Percentiles rank a stretch among this genome's conserved stretches.
These are phyloP conservation scores for Cryptococcus sp. DNA, from an alignment of 1,284 basidiomycete genomes.

Conservation along the genomic window DNA sequence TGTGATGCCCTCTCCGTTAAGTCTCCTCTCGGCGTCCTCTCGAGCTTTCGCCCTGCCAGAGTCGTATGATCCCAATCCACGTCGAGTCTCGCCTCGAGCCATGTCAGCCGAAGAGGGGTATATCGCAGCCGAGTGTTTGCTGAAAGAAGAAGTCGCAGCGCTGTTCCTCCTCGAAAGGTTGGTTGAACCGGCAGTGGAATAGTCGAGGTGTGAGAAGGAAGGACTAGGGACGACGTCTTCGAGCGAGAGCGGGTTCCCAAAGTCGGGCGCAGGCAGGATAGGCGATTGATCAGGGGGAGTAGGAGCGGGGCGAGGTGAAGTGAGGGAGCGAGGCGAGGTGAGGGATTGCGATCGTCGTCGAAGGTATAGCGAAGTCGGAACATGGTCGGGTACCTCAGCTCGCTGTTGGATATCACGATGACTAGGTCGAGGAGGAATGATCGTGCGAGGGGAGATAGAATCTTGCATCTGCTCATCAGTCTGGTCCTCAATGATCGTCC, in stretches of 20 bases:
- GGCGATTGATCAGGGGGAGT: constrained; percentile 4
- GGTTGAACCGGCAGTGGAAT: constrained; percentile 18
- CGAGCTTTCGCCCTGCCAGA: constrained; percentile 12
- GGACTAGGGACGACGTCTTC: constrained; percentile 18
- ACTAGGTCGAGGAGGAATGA: too few species aligned
- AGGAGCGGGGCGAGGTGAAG: neutral
- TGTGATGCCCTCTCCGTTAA: neutral
- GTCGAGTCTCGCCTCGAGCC: constrained; percentile 14
- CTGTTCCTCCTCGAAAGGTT: constrained; percentile 5
- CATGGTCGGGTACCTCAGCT: neutral
- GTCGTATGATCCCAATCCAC: constrained; percentile 16
- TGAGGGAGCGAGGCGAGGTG: constrained; percentile 11
- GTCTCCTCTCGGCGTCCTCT: constrained; percentile 14
- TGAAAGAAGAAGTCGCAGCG: neutral
- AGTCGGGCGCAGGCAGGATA: constrained; percentile 14
- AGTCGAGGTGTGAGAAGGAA: constrained; percentile 23
- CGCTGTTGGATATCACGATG: too few species aligned
- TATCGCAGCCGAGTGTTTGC: constrained; percentile 5
- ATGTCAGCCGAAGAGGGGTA: constrained; percentile 15
- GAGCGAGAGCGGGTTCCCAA: constrained; percentile 19
- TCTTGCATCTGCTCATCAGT: too few species aligned
- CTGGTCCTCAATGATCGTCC: too few species aligned
- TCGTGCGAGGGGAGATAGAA: too few species aligned
- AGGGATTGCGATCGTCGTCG: constrained; percentile 18
- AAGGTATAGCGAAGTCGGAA: neutral